Evolutionary conservation across 805 yeast genomes (phyloP).

Genomic region (Candida sithepensis): DNA sequence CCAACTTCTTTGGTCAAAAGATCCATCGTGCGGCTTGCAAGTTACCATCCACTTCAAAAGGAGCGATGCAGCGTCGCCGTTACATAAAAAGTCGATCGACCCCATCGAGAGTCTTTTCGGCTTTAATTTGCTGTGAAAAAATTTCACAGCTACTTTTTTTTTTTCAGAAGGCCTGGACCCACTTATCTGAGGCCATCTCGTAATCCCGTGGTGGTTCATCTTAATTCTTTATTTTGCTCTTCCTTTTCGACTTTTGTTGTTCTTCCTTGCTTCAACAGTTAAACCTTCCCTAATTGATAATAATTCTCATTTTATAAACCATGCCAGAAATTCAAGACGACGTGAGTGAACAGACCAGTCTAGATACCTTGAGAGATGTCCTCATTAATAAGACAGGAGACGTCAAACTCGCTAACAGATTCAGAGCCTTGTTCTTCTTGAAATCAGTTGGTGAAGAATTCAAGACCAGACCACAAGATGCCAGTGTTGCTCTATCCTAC

Average conservation of each 20-base stretch:
- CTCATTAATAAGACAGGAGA: conserved; percentile 63
- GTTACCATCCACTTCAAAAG: neutral
- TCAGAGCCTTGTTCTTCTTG: conserved; percentile 89
- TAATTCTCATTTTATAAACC: neutral
- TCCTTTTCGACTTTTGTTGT: neutral
- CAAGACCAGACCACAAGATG: conserved; percentile 44
- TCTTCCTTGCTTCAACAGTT: neutral
- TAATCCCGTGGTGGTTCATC: neutral
- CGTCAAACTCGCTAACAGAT: conserved; percentile 76
- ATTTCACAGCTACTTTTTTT: neutral
- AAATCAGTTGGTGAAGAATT: conserved; percentile 83
- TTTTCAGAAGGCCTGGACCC: neutral
- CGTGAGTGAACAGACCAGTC: conserved; percentile 28
- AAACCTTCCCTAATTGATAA: neutral
- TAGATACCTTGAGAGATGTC: conserved; percentile 72
- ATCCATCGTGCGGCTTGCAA: too few species aligned
- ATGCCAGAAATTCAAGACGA: conserved; percentile 20
- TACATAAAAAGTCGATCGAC: neutral
- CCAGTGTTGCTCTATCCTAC: conserved; percentile 68
- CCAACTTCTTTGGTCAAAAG: too few species aligned
- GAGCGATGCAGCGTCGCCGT: neutral
- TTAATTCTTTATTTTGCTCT: neutral
- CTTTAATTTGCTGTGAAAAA: neutral
- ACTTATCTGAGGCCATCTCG: neutral
- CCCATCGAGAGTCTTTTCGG: neutral